A percentile compares a stretch with the other conserved stretches of the same genome.
These are phyloP conservation scores for Decorospora gaudefroyi DNA, from an alignment of 2,329 filamentous ascomycete species.

Conservation along the genomic window DNA sequence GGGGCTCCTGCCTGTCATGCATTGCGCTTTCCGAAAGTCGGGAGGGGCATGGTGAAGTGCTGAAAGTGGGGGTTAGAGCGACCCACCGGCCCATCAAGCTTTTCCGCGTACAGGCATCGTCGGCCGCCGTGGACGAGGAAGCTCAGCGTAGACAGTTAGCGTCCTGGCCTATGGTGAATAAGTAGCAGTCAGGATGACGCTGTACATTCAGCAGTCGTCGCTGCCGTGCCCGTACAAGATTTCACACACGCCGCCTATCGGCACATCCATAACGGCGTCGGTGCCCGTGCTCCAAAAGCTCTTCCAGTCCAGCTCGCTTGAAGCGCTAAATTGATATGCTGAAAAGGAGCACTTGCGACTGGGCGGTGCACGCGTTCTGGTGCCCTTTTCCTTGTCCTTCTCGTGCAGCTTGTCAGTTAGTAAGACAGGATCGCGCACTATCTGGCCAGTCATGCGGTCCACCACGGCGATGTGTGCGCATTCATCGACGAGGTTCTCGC, in stretches of 20 bases:
- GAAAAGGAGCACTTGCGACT: constrained; percentile 36
- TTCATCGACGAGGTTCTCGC: constrained; percentile 92
- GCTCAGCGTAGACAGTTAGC: neutral
- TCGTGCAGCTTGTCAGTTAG: constrained; percentile 26
- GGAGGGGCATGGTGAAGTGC: constrained; percentile 23
- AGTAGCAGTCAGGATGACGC: constrained; percentile 23
- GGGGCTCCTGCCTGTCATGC: constrained; percentile 18
- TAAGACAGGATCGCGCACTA: constrained; percentile 47
- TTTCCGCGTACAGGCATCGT: constrained; percentile 11
- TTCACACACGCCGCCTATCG: constrained; percentile 91
- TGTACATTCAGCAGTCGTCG: constrained; percentile 16
- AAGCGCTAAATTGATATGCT: constrained; percentile 46
- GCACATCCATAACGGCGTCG: constrained; percentile 96
- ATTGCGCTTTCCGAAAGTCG: constrained; percentile 25
- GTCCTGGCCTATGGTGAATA: constrained; percentile 15
- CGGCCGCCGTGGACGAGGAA: too few relatives aligned
- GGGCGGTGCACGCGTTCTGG: constrained; percentile 49
- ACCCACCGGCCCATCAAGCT: constrained; percentile 23
- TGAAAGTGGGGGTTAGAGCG: constrained; percentile 27
- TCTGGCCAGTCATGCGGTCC: constrained; percentile 66
- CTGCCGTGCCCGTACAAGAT: constrained; percentile 90
- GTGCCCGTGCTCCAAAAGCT: constrained; percentile 88
- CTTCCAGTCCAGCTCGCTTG: constrained; percentile 68
- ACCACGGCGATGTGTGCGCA: constrained; percentile 83
- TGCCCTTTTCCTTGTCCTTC: constrained; percentile 46